phyloP scores from a whole-genome alignment of 2,329 filamentous ascomycete species.

The Seiridium unicorne region DNA sequence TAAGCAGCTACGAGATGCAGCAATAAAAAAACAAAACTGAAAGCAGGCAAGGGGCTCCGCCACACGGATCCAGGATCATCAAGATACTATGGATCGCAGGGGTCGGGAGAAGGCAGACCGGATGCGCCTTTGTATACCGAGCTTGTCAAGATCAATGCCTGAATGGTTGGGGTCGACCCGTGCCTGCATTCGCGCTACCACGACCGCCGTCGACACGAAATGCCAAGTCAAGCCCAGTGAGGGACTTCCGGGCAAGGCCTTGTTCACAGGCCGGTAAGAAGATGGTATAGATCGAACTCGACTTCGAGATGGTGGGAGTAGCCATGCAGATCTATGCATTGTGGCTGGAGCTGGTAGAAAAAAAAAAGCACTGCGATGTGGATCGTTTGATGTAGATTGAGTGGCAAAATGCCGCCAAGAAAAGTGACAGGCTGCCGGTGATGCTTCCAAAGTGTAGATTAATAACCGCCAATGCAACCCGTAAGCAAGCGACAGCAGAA shows the following conservation, averaged over 20 bases:
- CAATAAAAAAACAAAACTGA: not conserved
- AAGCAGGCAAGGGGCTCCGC: not conserved
- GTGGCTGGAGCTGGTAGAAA: not conserved
- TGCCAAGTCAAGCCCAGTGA: not conserved
- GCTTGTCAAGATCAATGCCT: not conserved
- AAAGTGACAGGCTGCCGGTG: not conserved
- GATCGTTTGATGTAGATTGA: not conserved
- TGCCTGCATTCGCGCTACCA: slow-evolving; percentile 3
- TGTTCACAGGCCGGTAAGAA: not conserved
- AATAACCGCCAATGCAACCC: not conserved
- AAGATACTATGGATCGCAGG: not conserved
- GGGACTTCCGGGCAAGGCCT: not conserved
- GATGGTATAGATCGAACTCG: not conserved
- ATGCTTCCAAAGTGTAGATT: not conserved
- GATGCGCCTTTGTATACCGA: not conserved
- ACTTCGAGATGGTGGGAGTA: not conserved
- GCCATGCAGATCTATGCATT: not conserved
- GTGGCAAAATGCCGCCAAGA: not conserved
- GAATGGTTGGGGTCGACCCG: not conserved
- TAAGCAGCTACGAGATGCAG: not conserved
- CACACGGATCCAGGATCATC: not conserved
- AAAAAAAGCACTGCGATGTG: not conserved
- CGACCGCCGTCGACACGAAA: not conserved
- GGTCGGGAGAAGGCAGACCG: not conserved
- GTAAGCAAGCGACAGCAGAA: not conserved